These are phyloP conservation scores for Colletotrichum incanum DNA, from an alignment of 2,329 filamentous ascomycete genomes.

Conservation along the genomic window DNA sequence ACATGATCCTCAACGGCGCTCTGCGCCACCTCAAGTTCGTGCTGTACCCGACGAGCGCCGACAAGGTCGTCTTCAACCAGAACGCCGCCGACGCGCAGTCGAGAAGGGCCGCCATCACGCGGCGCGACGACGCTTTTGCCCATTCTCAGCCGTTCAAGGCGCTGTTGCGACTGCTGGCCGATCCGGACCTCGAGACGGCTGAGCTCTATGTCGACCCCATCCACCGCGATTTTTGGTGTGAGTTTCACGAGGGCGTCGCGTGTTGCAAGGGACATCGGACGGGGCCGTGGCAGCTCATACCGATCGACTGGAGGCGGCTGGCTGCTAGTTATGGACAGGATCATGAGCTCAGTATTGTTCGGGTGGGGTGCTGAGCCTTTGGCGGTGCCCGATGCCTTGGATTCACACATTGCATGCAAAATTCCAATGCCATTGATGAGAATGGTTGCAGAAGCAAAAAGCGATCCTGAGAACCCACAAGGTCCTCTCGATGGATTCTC, in stretches of 20 bases:
- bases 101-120: slow-evolving; percentile 27
- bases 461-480: no score
- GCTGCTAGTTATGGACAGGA: slow-evolving; percentile 46
- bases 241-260: slow-evolving; percentile 54
- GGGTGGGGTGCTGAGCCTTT: slow-evolving; percentile 29
- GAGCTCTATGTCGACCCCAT: slow-evolving; percentile 55
- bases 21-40: slow-evolving; percentile 47
- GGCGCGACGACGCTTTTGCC: slow-evolving; percentile 37
- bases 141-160: slow-evolving; percentile 46
- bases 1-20: slow-evolving; percentile 48
- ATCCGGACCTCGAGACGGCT: slow-evolving; percentile 61
- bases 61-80: slow-evolving; percentile 23
- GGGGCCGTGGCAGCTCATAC: slow-evolving; percentile 44
- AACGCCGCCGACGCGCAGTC: slow-evolving; percentile 36
- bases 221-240: slow-evolving; percentile 59
- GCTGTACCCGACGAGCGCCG: slow-evolving; percentile 38
- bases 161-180: slow-evolving; percentile 59
- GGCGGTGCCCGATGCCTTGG: background rate
- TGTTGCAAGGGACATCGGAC: slow-evolving; percentile 34
- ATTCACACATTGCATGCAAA: background rate
- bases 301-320: slow-evolving; percentile 53
- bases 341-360: slow-evolving; percentile 42
- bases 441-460: background rate
- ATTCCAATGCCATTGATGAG: background rate
- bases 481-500: background rate